Base-by-base conservation (phyloP, 371 early-diverging fungal species). In the Mortierella sp. region DNA sequence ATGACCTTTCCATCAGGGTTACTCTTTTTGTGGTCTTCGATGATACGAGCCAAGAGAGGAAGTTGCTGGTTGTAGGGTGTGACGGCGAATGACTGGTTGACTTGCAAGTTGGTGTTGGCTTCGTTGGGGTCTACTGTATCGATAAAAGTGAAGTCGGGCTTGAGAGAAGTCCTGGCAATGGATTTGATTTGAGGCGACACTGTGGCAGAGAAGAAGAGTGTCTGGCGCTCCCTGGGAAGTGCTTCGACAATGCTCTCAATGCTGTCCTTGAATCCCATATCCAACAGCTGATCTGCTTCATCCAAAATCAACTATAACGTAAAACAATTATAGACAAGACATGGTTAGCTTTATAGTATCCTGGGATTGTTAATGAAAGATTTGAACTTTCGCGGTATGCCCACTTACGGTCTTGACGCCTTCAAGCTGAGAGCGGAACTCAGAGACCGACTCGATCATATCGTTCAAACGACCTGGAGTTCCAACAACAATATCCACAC, bases 211-310 rank as follows among this genome's bases (percentile, higher is more conserved):
- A 98, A 99, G 86, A 99, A 91, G 77, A 98, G 91, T 0, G 98
- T 98, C 85, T 98, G 98, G 58, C 99, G 94, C 18, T 94, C 84
- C 40, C 86, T 84, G 22, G 99, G 96, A 12, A 98, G 89, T 20
- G 90, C 70, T 0, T 83, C 80, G 40, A 96, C 85, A 78, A 99
- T 98, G 51, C 88, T 83, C 70, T 94, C 90, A 52, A 99, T 90
- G 78, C 97, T 97, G 5, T 92, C 90, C 79, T 94, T 94, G 93
- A 99, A 99, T 30, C 99, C 99, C 96, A 97, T 95, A 70, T 99
- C 98, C 65, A 99, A 87, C 83, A 99, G 89, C 83, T 96, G 93
- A 86, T 99, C 99, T 16, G 99, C 99, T 87, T 99, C 99, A 85
- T 99, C 99, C 79, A 99, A 87, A 54, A 99, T 93, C 63, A 99